phyloP scores from a whole-genome alignment of 2,329 filamentous ascomycete species.

The Cyclaneusma minus region DNA sequence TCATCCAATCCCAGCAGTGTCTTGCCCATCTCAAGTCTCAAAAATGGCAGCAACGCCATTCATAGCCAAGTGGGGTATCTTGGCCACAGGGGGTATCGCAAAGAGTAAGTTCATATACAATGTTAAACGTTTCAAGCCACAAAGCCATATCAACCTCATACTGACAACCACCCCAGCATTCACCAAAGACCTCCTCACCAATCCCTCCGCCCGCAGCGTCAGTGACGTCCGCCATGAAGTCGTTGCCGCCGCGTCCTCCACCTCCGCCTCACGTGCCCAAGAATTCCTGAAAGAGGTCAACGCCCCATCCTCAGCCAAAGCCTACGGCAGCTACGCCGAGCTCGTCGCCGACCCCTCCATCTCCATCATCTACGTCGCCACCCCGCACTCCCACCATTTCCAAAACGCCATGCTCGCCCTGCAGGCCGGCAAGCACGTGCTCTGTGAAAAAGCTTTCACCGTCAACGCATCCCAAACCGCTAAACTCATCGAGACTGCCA shows the following conservation, averaged over 20 bases:
- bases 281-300: constrained; percentile 43
- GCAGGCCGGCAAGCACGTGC: constrained; percentile 50
- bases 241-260: constrained; percentile 48
- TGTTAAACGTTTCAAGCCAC: background rate
- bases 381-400: constrained; percentile 60
- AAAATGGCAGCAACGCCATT: constrained; percentile 14
- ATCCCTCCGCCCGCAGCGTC: constrained; percentile 42
- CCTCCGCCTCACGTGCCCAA: constrained; percentile 40
- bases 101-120: constrained; percentile 11
- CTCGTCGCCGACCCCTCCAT: constrained; percentile 48
- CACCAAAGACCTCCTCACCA: constrained; percentile 46
- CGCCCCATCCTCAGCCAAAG: constrained; percentile 38
- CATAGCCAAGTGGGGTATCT: constrained; percentile 18
- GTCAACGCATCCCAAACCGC: constrained; percentile 50
- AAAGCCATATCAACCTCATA: constrained; percentile 3
- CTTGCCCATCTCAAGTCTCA: too few relatives aligned
- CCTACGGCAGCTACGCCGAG: constrained; percentile 51
- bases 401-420: constrained; percentile 52
- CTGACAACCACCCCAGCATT: constrained; percentile 24
- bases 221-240: constrained; percentile 46
- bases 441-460: constrained; percentile 60
- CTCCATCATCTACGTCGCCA: constrained; percentile 56
- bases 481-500: constrained; percentile 42
- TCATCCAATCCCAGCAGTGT: too few relatives aligned
- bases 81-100: constrained; percentile 22